Evolutionary conservation across 1,284 basidiomycete species (phyloP).

Genomic region (Apiotrichum akiyoshidainum): DNA sequence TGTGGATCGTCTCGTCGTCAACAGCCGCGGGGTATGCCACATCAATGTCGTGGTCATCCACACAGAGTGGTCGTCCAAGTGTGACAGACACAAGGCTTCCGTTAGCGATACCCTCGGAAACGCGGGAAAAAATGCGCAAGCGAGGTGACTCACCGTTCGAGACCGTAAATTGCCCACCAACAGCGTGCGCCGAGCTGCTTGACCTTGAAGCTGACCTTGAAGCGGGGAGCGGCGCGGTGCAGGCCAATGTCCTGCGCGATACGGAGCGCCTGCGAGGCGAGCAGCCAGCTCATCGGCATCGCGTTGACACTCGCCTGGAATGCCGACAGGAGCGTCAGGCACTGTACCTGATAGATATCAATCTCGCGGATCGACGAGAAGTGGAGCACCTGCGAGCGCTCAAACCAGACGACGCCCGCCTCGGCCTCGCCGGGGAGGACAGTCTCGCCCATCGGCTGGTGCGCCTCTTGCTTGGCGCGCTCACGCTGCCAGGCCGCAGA

Average conservation of each 20-base stretch:
- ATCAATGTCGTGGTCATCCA: constrained; percentile 53
- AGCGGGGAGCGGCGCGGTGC: constrained; percentile 74
- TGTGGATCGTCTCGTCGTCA: constrained; percentile 70
- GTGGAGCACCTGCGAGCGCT: constrained; percentile 70
- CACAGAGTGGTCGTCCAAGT: constrained; percentile 60
- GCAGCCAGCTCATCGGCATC: constrained; percentile 83
- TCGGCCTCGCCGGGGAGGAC: constrained; percentile 45
- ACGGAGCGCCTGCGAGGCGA: constrained; percentile 80
- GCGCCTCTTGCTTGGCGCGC: constrained; percentile 56
- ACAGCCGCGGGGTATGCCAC: constrained; percentile 69
- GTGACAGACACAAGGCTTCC: constrained; percentile 77
- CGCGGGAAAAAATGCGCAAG: background rate
- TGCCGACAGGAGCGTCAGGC: constrained; percentile 77
- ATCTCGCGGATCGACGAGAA: constrained; percentile 80
- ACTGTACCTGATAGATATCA: constrained; percentile 77
- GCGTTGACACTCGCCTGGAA: constrained; percentile 86
- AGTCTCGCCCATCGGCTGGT: constrained; percentile 26
- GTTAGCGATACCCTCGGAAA: background rate
- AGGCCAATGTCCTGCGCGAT: constrained; percentile 82
- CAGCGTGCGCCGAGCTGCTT: constrained; percentile 82
- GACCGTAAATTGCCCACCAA: constrained; percentile 84
- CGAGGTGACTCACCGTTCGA: constrained; percentile 55
- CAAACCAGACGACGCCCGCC: constrained; percentile 46
- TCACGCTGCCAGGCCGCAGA: constrained; percentile 59
- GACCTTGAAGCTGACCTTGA: constrained; percentile 66